Evolutionary conservation across 163 green algal species (phyloP).

Genomic region (Chlamydomonas reinhardtii): DNA sequence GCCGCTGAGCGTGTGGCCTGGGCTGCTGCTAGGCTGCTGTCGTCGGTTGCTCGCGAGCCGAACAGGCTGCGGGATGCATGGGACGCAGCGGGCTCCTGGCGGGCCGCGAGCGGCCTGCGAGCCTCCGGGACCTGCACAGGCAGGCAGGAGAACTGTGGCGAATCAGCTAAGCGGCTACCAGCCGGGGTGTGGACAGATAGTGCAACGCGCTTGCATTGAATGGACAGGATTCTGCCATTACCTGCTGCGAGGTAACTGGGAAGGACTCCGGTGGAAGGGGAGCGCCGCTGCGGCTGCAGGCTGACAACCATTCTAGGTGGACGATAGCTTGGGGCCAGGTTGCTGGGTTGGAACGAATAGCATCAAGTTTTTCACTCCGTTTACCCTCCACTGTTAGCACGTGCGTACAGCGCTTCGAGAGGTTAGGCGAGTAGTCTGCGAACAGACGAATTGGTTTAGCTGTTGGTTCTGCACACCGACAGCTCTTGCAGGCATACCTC

Average conservation of each 20-base stretch:
- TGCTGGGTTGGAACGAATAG: slow-evolving; percentile 1
- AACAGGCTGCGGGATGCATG: not conserved
- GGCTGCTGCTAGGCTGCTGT: not conserved
- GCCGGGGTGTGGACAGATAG: no score
- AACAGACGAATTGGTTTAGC: not conserved
- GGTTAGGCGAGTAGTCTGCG: slow-evolving; percentile 44
- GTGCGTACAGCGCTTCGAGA: slow-evolving; percentile 33
- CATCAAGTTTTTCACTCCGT: slow-evolving; percentile 20
- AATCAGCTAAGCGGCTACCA: not conserved
- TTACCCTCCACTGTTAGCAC: not conserved
- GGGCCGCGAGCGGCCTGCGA: not conserved
- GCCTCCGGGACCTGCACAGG: not conserved
- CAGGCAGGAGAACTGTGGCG: not conserved
- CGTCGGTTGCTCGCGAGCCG: no score
- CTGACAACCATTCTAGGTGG: slow-evolving; percentile 7
- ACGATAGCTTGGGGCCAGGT: slow-evolving; percentile 26
- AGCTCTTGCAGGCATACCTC: not conserved
- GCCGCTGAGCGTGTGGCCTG: not conserved
- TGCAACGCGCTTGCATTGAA: no score
- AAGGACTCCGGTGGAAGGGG: not conserved
- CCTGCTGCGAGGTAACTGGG: not conserved
- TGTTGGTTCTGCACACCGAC: not conserved
- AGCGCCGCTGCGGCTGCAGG: not conserved
- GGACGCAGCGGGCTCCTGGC: not conserved
- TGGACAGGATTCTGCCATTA: no score